These are phyloP conservation scores for Dioscorea dumetorum DNA, from an alignment of 106 monocot species.

Conservation along the genomic window DNA sequence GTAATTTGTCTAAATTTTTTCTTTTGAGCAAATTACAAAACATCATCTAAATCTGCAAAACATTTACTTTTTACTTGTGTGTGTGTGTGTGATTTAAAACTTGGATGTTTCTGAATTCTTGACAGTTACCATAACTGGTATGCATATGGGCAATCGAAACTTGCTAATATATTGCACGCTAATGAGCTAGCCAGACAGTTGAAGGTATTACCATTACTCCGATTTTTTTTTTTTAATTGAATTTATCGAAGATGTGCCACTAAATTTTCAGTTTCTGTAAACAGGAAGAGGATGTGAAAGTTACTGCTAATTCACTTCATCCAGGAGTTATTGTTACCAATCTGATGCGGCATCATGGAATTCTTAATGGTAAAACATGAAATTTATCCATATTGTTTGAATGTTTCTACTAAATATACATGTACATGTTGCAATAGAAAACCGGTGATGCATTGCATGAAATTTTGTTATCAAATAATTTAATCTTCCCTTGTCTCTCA, in stretches of 20 bases:
- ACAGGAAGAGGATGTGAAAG: slow-evolving; percentile 5
- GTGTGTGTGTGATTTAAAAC: background rate
- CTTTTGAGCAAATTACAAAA: background rate
- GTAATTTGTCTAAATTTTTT: background rate
- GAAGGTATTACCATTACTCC: background rate
- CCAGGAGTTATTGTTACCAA: slow-evolving; percentile 7
- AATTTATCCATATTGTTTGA: background rate
- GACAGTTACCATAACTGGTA: no score
- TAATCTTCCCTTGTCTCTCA: no score
- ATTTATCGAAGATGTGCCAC: background rate
- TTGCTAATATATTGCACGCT: slow-evolving; percentile 5
- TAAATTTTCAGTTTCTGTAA: background rate
- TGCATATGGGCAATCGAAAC: slow-evolving; percentile 8
- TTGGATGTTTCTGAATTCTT: no score
- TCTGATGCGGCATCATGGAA: background rate
- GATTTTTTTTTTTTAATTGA: background rate
- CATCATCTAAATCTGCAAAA: background rate
- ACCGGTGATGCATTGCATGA: background rate
- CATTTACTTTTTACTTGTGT: background rate
- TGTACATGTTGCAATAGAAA: no score
- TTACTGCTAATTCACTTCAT: slow-evolving; percentile 12
- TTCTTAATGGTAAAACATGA: background rate
- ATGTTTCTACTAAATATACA: background rate
- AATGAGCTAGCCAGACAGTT: slow-evolving; percentile 4
- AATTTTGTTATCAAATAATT: no score